A percentile compares a stretch with the other conserved stretches of the same genome.
Evolutionary conservation across 352 stramenopile species (phyloP).

Genomic region (Phytopythium kandeliae): DNA sequence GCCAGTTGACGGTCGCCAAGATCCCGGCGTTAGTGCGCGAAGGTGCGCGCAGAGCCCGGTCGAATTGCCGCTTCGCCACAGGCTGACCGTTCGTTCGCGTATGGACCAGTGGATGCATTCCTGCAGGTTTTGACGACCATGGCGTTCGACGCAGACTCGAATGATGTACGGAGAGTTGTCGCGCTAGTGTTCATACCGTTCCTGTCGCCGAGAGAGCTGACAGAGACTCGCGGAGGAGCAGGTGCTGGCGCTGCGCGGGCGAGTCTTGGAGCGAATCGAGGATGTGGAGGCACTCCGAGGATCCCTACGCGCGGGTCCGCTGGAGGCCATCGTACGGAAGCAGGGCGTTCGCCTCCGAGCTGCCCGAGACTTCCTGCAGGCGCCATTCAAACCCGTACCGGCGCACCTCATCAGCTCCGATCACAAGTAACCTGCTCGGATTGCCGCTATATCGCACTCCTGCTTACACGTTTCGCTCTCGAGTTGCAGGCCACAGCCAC

Average conservation of each 20-base stretch:
- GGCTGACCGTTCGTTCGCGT: neutral
- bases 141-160: conserved; percentile 3
- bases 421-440: neutral
- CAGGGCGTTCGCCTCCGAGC: conserved; percentile 28
- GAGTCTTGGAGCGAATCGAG: conserved; percentile 27
- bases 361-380: conserved; percentile 25
- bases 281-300: conserved; percentile 36
- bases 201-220: neutral
- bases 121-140: conserved; percentile 14
- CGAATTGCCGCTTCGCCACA: neutral
- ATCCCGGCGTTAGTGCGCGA: conserved; percentile 41
- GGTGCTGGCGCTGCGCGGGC: neutral
- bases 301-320: conserved; percentile 32
- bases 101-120: conserved; percentile 17
- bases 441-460: too few relatives aligned
- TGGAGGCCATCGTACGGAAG: conserved; percentile 45
- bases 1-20: conserved; percentile 23
- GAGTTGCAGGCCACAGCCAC: conserved; percentile 8
- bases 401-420: conserved; percentile 10
- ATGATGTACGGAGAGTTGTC: conserved; percentile 6
- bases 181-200: too few relatives aligned
- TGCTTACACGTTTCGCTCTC: too few relatives aligned
- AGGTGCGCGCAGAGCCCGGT: conserved; percentile 16
- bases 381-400: conserved; percentile 10
- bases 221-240: neutral